A percentile compares a stretch with the other conserved stretches of the same genome.
phyloP scores from a whole-genome alignment of 176 grass and related monocot genomes.

The Cenchrus purpureus region DNA sequence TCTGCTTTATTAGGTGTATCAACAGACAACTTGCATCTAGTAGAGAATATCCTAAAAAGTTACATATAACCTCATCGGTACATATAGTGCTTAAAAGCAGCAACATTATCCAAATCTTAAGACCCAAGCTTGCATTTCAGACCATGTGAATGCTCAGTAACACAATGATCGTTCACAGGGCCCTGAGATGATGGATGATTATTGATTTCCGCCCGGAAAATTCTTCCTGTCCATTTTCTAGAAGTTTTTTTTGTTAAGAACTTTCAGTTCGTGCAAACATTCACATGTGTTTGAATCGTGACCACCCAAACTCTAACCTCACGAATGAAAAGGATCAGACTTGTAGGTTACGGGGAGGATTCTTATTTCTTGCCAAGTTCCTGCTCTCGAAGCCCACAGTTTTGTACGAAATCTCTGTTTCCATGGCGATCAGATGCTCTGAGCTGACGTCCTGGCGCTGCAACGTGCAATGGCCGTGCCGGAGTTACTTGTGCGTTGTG shows the following conservation, averaged over 20 bases:
- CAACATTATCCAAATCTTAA: background rate
- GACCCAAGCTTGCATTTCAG: background rate
- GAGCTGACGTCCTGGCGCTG: background rate
- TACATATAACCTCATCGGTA: background rate
- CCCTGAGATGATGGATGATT: too few species aligned
- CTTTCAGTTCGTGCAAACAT: too few species aligned
- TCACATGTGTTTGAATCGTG: too few species aligned
- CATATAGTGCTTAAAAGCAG: too few species aligned
- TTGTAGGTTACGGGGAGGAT: background rate
- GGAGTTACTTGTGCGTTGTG: background rate
- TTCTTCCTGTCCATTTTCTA: too few species aligned
- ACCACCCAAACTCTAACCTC: too few species aligned
- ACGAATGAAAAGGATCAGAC: background rate
- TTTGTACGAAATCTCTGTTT: background rate
- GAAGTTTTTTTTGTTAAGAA: too few species aligned
- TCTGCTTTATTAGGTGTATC: background rate
- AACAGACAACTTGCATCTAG: background rate
- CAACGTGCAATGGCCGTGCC: background rate
- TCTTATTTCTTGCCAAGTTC: background rate
- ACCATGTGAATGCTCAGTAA: background rate
- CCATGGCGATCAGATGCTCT: background rate
- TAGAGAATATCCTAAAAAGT: background rate
- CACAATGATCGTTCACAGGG: slow-evolving; percentile 9
- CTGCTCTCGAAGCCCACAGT: background rate
- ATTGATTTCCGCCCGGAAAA: too few species aligned